Evolutionary conservation across 129 eudicot species (phyloP).

Genomic region (Helichrysum umbraculigerum): DNA sequence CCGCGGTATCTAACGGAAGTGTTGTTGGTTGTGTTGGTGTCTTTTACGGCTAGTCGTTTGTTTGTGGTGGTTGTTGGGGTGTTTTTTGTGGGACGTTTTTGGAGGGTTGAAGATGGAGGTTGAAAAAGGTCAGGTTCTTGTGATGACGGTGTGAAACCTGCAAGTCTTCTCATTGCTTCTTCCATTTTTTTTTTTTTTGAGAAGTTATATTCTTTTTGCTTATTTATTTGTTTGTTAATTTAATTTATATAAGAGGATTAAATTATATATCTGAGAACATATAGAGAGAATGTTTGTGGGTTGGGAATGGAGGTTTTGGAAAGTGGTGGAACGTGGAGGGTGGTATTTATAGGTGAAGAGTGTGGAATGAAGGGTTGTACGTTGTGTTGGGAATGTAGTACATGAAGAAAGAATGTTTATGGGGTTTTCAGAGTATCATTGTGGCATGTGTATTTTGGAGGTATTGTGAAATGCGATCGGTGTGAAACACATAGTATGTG

Average conservation of each 20-base stretch:
- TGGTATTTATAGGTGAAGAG: conserved; percentile 27
- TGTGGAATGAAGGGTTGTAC: conserved; percentile 22
- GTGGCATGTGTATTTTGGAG: no score
- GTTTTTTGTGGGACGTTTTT: conserved; percentile 19
- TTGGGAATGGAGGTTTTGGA: neutral
- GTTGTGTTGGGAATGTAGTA: conserved; percentile 11
- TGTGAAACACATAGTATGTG: no score
- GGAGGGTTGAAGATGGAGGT: neutral
- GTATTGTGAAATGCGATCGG: no score
- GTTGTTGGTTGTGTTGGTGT: conserved; percentile 20
- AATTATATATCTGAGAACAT: neutral
- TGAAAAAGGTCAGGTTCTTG: conserved; percentile 30
- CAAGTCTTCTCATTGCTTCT: conserved; percentile 62
- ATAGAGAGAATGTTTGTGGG: neutral
- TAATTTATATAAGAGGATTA: no score
- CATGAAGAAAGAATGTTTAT: conserved; percentile 21
- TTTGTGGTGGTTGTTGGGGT: conserved; percentile 36
- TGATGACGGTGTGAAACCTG: conserved; percentile 41
- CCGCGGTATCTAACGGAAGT: conserved; percentile 69
- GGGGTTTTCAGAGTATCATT: neutral
- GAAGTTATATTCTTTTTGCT: neutral
- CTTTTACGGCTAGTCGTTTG: conserved; percentile 46
- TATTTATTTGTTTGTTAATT: neutral
- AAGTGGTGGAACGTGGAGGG: neutral
- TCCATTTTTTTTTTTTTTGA: conserved; percentile 37